A percentile compares a stretch with the other conserved stretches of the same genome.
Evolutionary conservation across 2,329 filamentous ascomycete genomes (phyloP).

Genomic region (Pyrenochaeta sp.): DNA sequence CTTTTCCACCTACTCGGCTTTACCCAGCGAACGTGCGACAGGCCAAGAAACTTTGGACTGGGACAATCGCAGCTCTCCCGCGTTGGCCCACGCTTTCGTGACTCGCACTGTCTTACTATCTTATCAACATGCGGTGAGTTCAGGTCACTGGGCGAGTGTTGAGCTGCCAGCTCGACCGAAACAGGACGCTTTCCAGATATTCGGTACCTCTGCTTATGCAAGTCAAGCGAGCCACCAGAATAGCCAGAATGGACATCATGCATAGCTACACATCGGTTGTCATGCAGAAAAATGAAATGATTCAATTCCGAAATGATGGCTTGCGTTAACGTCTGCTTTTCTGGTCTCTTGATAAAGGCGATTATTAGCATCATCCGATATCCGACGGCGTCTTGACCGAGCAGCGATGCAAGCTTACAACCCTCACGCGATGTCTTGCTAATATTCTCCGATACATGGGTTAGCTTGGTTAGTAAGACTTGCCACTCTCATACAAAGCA

Average conservation of each 20-base stretch:
- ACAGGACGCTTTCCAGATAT: neutral
- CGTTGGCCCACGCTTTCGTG: conserved; percentile 1
- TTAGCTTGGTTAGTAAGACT: neutral
- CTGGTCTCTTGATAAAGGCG: neutral
- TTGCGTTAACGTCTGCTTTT: neutral
- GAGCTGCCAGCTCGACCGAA: conserved; percentile 9
- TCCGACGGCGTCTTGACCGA: neutral
- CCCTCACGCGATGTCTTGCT: neutral
- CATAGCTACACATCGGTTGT: neutral
- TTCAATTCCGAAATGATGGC: too few relatives aligned
- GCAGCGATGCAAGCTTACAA: neutral
- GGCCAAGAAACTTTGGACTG: conserved; percentile 12
- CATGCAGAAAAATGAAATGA: neutral
- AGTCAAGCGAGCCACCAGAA: conserved; percentile 11
- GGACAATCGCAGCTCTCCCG: neutral
- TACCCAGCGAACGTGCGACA: conserved; percentile 3
- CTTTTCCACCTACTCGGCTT: conserved; percentile 2
- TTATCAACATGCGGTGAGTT: conserved; percentile 14
- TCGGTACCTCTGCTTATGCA: conserved; percentile 10
- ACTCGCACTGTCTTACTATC: conserved; percentile 11
- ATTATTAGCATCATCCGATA: neutral
- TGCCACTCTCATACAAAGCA: neutral
- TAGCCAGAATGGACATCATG: conserved; percentile 7
- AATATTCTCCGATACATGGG: neutral
- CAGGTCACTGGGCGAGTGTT: conserved; percentile 4